Evolutionary conservation across 129 eudicot genomes (phyloP).

Genomic region (Kitagawia praeruptora): DNA sequence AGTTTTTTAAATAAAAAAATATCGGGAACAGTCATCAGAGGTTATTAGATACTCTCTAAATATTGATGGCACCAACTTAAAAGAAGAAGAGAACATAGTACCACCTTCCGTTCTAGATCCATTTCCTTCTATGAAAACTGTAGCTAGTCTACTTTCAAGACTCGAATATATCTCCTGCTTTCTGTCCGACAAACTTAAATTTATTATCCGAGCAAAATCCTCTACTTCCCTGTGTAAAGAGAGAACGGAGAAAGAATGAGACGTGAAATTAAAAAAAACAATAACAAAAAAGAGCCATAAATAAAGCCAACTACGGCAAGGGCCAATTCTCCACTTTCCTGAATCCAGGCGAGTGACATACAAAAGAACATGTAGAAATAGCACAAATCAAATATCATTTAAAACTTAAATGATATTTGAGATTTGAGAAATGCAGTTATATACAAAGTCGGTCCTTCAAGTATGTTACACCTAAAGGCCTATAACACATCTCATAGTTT

Average conservation of each 20-base stretch:
- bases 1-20: neutral
- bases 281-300: neutral
- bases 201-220: conserved; percentile 3
- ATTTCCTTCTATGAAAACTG: neutral
- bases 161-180: conserved; percentile 3
- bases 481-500: neutral
- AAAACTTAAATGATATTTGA: no score
- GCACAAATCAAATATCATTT: neutral
- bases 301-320: neutral
- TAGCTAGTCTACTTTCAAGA: neutral
- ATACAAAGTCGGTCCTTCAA: neutral
- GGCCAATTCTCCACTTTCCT: neutral
- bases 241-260: neutral
- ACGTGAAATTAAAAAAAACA: neutral
- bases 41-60: neutral
- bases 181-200: neutral
- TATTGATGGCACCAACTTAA: neutral
- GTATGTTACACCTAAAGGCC: neutral
- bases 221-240: neutral
- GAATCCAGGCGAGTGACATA: neutral
- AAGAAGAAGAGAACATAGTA: neutral
- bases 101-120: neutral
- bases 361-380: neutral
- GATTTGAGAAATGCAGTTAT: neutral
- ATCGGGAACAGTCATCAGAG: neutral